Conservation (phyloP, 306 rosid species). For the Inga leiocalycina region DNA sequence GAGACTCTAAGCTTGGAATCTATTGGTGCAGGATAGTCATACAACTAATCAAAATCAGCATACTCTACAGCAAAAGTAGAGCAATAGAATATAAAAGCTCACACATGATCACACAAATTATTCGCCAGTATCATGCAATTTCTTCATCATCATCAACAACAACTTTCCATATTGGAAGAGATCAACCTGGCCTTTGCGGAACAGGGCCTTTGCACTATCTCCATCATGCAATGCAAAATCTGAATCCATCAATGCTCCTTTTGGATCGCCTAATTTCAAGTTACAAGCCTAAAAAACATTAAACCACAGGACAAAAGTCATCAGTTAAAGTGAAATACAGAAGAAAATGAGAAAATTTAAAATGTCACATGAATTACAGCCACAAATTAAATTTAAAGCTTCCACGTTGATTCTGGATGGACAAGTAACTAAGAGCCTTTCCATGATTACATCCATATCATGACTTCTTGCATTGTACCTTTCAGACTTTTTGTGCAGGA, state of each 20-base stretch:
- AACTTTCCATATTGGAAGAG: slow-evolving; percentile 26
- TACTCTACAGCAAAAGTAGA: slow-evolving; percentile 2
- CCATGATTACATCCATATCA: not conserved
- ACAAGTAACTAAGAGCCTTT: not conserved
- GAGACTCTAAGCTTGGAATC: slow-evolving; percentile 17
- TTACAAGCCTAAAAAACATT: slow-evolving; percentile 49
- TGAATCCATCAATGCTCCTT: slow-evolving; percentile 55
- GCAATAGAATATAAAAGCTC: not conserved
- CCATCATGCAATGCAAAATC: slow-evolving; percentile 64
- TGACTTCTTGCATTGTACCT: slow-evolving; percentile 1
- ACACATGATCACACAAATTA: slow-evolving; percentile 21
- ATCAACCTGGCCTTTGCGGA: slow-evolving; percentile 63
- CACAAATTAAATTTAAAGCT: not conserved
- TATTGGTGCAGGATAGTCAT: not conserved
- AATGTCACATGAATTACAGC: slow-evolving; percentile 2
- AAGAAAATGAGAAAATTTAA: not conserved
- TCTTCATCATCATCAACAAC: not conserved
- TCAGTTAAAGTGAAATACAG: slow-evolving; percentile 11
- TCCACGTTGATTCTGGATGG: not conserved
- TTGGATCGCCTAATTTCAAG: slow-evolving; percentile 53
- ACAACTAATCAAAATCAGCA: not conserved
- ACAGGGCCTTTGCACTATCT: slow-evolving; percentile 57
- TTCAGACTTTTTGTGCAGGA: slow-evolving; percentile 9
- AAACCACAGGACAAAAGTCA: slow-evolving; percentile 1
- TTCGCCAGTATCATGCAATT: not conserved